Conservation (phyloP, 352 stramenopile genomes). For the Peronospora destructor region DNA sequence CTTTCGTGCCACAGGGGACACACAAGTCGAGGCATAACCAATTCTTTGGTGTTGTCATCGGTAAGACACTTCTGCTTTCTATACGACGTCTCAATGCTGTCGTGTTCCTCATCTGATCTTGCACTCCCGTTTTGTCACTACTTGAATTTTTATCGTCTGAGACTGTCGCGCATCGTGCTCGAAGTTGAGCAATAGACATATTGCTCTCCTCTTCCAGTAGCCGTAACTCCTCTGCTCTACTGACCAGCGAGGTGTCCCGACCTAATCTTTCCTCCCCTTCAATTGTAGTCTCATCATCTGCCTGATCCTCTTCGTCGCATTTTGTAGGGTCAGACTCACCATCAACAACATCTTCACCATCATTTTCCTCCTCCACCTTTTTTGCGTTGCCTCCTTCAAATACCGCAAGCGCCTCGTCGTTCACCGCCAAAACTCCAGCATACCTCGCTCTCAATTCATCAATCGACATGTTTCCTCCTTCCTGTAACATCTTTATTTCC, state of each 20-base stretch:
- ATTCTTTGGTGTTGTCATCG: conserved; percentile 4
- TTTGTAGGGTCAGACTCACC: conserved; percentile 17
- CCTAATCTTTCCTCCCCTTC: conserved; percentile 66
- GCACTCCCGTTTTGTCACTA: neutral
- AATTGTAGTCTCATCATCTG: conserved; percentile 89
- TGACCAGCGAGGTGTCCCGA: conserved; percentile 29
- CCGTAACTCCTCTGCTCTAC: conserved; percentile 78
- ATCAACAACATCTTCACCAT: conserved; percentile 14
- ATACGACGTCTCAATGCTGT: conserved; percentile 4
- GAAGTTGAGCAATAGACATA: conserved; percentile 87
- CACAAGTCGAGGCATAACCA: neutral
- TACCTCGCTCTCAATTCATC: conserved; percentile 70
- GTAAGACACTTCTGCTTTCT: conserved; percentile 3
- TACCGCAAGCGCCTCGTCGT: conserved; percentile 1
- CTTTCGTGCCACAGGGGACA: conserved; percentile 6
- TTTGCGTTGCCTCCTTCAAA: conserved; percentile 6
- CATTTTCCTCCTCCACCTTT: conserved; percentile 2
- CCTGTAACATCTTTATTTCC: conserved; percentile 83
- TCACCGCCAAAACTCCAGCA: conserved; percentile 15
- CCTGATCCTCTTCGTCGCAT: conserved; percentile 33
- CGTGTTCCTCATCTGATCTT: conserved; percentile 2
- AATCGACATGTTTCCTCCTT: conserved; percentile 89
- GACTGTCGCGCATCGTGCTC: conserved; percentile 35
- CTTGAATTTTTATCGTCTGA: conserved; percentile 12
- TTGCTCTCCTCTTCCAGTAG: conserved; percentile 86